Base-by-base conservation (phyloP, 164 flowering plant species). In the Cinnamomum micranthum region DNA sequence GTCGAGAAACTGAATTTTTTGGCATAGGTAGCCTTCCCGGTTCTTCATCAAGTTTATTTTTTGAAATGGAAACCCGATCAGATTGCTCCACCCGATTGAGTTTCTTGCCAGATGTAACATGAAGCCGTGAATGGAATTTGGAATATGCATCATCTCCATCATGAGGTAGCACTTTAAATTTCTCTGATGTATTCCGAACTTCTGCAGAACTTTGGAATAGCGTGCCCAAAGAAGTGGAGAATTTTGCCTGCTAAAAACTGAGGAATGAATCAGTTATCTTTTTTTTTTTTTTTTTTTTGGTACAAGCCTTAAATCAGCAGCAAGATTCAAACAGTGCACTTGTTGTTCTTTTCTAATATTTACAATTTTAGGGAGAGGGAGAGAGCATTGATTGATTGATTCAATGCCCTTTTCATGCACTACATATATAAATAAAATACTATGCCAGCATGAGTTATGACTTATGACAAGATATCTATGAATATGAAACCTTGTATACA, bases 141-240 rank as follows among this genome's bases (percentile, higher is more conserved):
- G 80, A 67, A 59, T 73, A 51, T 73, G 79, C 87, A 19, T 80
- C 75, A 67, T 80, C 88, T 65, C 76, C 79, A 63, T 50, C 77
- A n/a, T 33, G 63, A 70, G 73, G 76, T 55, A 76, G 58, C 68
- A 72, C 72, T 58, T 77, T 79, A 31, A 74, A 67, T 72, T 76
- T 79, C 51, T 62, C 68, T 12, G 81, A 82, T 66, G 82, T 79
- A 76, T 89, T 88, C 50, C 87, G 84, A 76, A 94, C 83, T 83
- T 91, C 96, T 73, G 76, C 74, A 33, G 98, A 95, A 75, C 95
- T 92, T 77, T 87, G 88, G 0, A 78, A 83, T 77, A 92, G 66
- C 13, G 97, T 82, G 12, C 97, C 97, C 77, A 90, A 88, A 67
- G 95, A 86, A 81, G 89, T 91, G 22, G 90, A 90, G 81, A 93